These are phyloP conservation scores for Lachancea meyersii DNA, from an alignment of 805 yeast species.

Conservation along the genomic window DNA sequence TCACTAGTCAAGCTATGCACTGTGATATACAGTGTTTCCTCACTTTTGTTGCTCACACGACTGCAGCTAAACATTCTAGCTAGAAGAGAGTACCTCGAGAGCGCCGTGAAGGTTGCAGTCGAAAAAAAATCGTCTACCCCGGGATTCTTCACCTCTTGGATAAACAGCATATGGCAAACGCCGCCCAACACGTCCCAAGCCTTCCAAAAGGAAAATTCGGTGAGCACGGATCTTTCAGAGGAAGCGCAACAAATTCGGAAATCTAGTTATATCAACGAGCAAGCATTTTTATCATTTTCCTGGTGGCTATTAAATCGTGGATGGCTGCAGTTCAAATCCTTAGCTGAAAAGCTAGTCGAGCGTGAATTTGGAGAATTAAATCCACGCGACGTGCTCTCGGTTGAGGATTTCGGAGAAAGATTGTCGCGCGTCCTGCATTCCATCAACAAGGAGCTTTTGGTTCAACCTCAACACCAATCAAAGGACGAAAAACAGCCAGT, in stretches of 20 bases:
- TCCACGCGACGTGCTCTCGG: conserved; percentile 65
- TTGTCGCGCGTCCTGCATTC: conserved; percentile 34
- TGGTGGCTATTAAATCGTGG: conserved; percentile 95
- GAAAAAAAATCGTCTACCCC: conserved; percentile 17
- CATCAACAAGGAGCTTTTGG: conserved; percentile 26
- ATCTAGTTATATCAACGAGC: conserved; percentile 56
- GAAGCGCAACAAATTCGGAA: conserved; percentile 10
- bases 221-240: neutral
- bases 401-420: conserved; percentile 50
- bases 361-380: conserved; percentile 55
- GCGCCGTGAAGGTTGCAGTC: conserved; percentile 62
- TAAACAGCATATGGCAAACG: conserved; percentile 6
- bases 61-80: conserved; percentile 85
- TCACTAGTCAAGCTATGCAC: conserved; percentile 70
- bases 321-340: conserved; percentile 52
- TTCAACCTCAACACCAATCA: conserved; percentile 27
- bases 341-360: conserved; percentile 51
- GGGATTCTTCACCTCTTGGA: conserved; percentile 8
- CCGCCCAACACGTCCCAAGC: neutral
- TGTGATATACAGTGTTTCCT: conserved; percentile 58
- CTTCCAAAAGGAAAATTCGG: neutral
- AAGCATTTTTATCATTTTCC: conserved; percentile 76
- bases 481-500: conserved; percentile 25
- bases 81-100: conserved; percentile 74
- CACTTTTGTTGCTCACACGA: conserved; percentile 71